These are phyloP conservation scores for Metschnikowia gelsemii DNA, from an alignment of 805 yeast species.

Conservation along the genomic window DNA sequence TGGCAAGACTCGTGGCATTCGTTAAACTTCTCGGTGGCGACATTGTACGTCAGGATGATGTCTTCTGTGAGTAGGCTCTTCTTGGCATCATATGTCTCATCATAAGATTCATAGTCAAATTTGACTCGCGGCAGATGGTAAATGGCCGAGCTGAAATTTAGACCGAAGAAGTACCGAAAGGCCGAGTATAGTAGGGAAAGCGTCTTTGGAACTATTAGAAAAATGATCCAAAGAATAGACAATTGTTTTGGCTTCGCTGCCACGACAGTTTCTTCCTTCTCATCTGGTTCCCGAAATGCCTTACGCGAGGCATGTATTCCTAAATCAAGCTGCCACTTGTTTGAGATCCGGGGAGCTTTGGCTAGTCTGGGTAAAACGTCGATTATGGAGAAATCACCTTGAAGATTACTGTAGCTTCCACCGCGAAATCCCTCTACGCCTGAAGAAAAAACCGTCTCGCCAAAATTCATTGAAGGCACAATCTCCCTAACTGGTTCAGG, in stretches of 20 bases:
- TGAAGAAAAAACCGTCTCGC: conserved; percentile 4
- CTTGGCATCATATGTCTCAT: conserved; percentile 18
- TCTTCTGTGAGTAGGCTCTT: conserved; percentile 2
- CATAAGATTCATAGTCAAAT: conserved; percentile 30
- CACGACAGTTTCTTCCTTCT: conserved; percentile 1
- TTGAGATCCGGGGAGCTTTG: conserved; percentile 39
- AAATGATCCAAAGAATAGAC: conserved; percentile 44
- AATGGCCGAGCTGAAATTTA: conserved; percentile 9
- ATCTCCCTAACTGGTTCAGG: not conserved
- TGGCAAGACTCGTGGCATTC: conserved; percentile 30
- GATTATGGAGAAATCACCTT: conserved; percentile 28
- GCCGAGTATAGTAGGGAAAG: conserved; percentile 43
- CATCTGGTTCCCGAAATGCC: conserved; percentile 13
- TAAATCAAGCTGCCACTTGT: conserved; percentile 44
- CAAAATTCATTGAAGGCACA: not conserved
- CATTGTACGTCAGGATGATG: conserved; percentile 10
- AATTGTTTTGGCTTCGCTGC: conserved; percentile 16
- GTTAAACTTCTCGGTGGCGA: conserved; percentile 27
- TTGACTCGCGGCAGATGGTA: conserved; percentile 23
- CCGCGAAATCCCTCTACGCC: conserved; percentile 18
- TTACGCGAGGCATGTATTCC: conserved; percentile 37
- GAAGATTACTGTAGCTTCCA: conserved; percentile 23
- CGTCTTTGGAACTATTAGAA: conserved; percentile 56
- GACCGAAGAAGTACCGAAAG: conserved; percentile 27
- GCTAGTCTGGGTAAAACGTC: conserved; percentile 38